Conservation (phyloP, 2,329 filamentous ascomycete species). For the Neospermospora avenae region DNA sequence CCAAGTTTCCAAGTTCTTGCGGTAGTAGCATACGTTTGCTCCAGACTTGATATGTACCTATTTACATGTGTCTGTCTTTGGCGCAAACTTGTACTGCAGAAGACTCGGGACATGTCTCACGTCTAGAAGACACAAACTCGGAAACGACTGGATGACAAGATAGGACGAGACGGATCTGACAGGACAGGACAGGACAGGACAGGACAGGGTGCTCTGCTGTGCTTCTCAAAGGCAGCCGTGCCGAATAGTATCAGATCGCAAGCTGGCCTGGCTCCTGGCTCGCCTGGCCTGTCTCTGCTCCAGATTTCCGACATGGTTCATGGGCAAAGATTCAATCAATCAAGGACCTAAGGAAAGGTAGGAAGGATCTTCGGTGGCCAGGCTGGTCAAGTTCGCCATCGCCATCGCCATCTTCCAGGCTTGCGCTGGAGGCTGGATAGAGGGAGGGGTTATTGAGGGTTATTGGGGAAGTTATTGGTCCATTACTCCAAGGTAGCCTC, state of each 20-base stretch:
- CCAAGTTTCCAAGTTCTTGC: no score
- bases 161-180: no score
- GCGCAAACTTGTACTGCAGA: background rate
- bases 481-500: background rate
- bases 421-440: background rate
- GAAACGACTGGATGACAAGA: no score
- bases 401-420: background rate
- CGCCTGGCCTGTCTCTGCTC: background rate
- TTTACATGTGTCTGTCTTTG: background rate
- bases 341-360: background rate
- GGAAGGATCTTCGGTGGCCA: background rate
- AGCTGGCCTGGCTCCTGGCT: background rate
- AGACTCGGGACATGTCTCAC: background rate
- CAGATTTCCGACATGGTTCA: no score
- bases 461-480: background rate
- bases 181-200: slow-evolving; percentile 2
- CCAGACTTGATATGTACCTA: background rate
- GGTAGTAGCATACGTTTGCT: background rate
- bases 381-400: background rate
- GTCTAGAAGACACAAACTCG: background rate
- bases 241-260: slow-evolving; percentile 12
- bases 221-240: slow-evolving; percentile 14
- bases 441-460: background rate
- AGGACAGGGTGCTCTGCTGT: background rate
- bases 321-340: no score